Evolutionary conservation across 176 grass and related monocot species (phyloP).

Genomic region (Oryza meyeriana): DNA sequence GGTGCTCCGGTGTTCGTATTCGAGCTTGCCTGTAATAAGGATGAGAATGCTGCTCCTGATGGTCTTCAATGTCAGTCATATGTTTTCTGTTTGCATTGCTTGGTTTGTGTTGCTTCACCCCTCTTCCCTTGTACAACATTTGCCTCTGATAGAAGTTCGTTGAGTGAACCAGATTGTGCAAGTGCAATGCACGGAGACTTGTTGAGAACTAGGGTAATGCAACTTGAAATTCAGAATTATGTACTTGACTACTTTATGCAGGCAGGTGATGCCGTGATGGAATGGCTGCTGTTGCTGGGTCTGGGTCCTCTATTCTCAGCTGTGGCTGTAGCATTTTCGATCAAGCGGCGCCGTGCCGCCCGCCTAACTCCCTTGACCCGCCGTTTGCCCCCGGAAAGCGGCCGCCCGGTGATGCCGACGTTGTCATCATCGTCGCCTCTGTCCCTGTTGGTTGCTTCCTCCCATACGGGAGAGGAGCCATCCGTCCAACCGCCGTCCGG

Average conservation of each 20-base stretch:
- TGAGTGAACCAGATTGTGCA: background rate
- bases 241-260: background rate
- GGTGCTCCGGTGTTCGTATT: conserved; percentile 36
- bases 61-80: conserved; percentile 1
- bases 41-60: conserved; percentile 27
- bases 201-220: background rate
- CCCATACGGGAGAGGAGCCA: conserved; percentile 6
- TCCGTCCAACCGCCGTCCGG: conserved; percentile 11
- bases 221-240: background rate
- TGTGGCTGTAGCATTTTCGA: background rate
- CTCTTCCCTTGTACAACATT: background rate
- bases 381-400: conserved; percentile 3
- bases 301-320: background rate
- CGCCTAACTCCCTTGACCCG: conserved; percentile 48
- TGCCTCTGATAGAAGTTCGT: background rate
- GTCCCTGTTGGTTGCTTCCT: background rate
- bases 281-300: background rate
- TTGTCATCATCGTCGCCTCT: background rate
- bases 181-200: background rate
- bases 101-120: background rate
- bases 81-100: background rate
- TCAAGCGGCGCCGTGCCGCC: background rate
- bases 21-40: conserved; percentile 45
- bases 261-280: background rate
- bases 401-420: conserved; percentile 19